phyloP scores from a whole-genome alignment of 768 basidiomycete species.

The Tylopilus sp. region DNA sequence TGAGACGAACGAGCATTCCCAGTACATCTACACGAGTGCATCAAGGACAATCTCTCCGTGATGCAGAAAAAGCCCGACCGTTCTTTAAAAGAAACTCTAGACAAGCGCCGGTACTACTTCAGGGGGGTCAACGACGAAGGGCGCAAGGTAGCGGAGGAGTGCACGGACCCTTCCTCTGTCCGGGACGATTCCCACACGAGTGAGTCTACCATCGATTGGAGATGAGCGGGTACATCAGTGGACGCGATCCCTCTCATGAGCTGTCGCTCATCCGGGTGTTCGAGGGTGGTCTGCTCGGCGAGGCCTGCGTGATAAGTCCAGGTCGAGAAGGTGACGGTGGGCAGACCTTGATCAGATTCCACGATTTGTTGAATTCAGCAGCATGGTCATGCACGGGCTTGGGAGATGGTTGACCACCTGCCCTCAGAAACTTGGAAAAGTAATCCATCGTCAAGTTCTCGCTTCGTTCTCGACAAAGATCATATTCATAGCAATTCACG shows the following conservation, averaged over 20 bases:
- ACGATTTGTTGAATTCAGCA: constrained; percentile 72
- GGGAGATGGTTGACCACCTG: constrained; percentile 38
- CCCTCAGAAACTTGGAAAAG: constrained; percentile 73
- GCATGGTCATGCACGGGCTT: constrained; percentile 63
- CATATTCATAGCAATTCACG: constrained; percentile 6
- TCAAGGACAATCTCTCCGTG: background rate
- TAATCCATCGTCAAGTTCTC: constrained; percentile 65
- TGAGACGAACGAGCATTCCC: constrained; percentile 78
- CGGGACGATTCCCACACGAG: constrained; percentile 83
- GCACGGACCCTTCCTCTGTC: constrained; percentile 81
- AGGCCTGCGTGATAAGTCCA: constrained; percentile 8
- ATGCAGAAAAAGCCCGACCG: constrained; percentile 41
- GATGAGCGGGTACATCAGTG: constrained; percentile 74
- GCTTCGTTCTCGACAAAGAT: too few relatives aligned
- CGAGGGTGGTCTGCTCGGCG: constrained; percentile 64
- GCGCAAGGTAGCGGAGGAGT: background rate
- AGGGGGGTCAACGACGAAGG: constrained; percentile 10
- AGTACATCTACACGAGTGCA: constrained; percentile 59
- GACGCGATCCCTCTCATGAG: constrained; percentile 73
- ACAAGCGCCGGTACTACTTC: constrained; percentile 82
- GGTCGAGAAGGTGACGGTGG: background rate
- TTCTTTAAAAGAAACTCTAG: constrained; percentile 91
- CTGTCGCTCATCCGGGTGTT: constrained; percentile 87
- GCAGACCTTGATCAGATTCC: constrained; percentile 68
- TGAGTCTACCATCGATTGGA: constrained; percentile 80